A percentile compares a stretch with the other conserved stretches of the same genome.
These are phyloP conservation scores for Priceomyces carsonii DNA, from an alignment of 805 yeast genomes.

Conservation along the genomic window DNA sequence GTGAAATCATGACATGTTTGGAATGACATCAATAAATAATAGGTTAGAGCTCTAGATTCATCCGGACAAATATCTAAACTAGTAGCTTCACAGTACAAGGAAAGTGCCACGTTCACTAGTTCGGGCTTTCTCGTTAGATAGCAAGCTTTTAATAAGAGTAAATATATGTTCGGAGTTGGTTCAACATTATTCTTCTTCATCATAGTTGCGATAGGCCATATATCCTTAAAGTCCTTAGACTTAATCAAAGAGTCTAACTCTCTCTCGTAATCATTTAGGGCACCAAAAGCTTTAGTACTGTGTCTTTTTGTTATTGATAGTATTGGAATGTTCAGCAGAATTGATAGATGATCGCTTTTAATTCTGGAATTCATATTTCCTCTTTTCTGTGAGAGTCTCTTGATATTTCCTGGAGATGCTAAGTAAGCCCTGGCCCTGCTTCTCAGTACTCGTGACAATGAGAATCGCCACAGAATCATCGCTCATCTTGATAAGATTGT, in stretches of 20 bases:
- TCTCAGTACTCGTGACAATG: too few species aligned
- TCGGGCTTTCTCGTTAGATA: conserved; percentile 2
- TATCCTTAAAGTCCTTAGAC: not conserved
- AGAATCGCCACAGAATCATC: too few species aligned
- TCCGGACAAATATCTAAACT: not conserved
- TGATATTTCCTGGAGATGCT: too few species aligned
- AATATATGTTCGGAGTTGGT: conserved; percentile 5
- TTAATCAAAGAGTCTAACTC: conserved; percentile 1
- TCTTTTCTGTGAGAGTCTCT: too few species aligned
- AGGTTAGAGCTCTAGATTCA: conserved; percentile 5
- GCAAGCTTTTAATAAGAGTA: conserved; percentile 5
- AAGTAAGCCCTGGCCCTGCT: too few species aligned
- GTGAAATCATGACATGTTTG: conserved; percentile 19
- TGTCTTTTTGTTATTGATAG: too few species aligned
- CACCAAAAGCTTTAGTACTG: too few species aligned
- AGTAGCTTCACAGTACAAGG: conserved; percentile 6
- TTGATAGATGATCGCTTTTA: too few species aligned
- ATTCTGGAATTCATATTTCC: too few species aligned
- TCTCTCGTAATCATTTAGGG: too few species aligned
- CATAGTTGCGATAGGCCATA: conserved; percentile 5
- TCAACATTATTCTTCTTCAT: not conserved
- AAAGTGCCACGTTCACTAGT: conserved; percentile 3
- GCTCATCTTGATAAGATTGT: too few species aligned
- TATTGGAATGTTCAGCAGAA: too few species aligned
- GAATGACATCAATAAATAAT: conserved; percentile 6